Percentiles rank a stretch among this genome's conserved stretches.
Conservation (phyloP, 768 basidiomycete species). For the Kwoniella mangroviensis region DNA sequence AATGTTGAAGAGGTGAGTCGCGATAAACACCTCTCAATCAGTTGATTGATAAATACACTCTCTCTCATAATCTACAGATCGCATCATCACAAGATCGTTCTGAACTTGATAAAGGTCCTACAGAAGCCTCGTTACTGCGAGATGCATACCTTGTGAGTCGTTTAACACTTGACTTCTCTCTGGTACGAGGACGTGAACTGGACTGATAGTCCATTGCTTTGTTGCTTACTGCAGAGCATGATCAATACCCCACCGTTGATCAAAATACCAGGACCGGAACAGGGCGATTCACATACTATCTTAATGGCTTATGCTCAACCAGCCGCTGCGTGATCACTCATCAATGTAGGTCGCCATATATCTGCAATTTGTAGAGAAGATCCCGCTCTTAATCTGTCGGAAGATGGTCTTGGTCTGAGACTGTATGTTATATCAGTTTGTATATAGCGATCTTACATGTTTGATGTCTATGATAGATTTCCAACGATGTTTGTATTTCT, state of each 20-base stretch:
- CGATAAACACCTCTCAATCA: no score
- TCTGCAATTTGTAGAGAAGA: no score
- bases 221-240: constrained; percentile 2
- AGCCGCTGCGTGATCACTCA: not conserved
- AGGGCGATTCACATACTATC: constrained; percentile 15
- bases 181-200: no score
- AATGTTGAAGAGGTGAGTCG: not conserved
- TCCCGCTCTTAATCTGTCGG: no score
- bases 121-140: constrained; percentile 12
- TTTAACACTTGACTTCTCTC: not conserved
- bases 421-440: no score
- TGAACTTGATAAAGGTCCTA: not conserved
- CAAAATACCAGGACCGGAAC: not conserved
- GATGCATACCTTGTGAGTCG: constrained; percentile 18
- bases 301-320: constrained; percentile 14
- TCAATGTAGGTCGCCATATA: not conserved
- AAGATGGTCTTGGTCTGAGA: no score
- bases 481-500: no score
- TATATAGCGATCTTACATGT: no score
- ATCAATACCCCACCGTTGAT: not conserved
- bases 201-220: no score
- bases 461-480: no score
- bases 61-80: not conserved
- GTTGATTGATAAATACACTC: no score
- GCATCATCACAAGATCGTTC: not conserved